Percentiles rank a stretch among this genome's conserved stretches.
Evolutionary conservation across 2,329 filamentous ascomycete genomes (phyloP).

Genomic region (Myrmaecium sp.): DNA sequence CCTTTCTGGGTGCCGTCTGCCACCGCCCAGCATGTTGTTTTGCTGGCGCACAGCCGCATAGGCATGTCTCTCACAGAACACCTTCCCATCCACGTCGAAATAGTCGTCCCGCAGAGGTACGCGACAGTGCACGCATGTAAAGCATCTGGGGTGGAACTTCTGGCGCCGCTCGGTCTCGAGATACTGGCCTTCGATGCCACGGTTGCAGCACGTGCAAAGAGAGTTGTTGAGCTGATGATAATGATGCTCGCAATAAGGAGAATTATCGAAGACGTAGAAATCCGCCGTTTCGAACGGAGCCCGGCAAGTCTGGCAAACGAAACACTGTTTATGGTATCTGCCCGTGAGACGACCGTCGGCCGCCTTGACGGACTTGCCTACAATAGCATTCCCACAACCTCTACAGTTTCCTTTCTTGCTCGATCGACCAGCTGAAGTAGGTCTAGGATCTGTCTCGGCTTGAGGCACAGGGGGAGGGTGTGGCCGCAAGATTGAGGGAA

Average conservation of each 20-base stretch:
- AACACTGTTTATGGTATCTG: slow-evolving; percentile 87
- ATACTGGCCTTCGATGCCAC: slow-evolving; percentile 86
- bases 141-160: slow-evolving; percentile 79
- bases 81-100: slow-evolving; percentile 66
- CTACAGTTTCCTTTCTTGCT: slow-evolving; percentile 58
- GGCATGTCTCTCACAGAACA: slow-evolving; percentile 80
- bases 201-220: slow-evolving; percentile 61
- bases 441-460: slow-evolving; percentile 5
- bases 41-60: slow-evolving; percentile 34
- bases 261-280: slow-evolving; percentile 80
- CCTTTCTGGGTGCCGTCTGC: slow-evolving; percentile 26
- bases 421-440: not conserved
- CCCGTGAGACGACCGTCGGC: slow-evolving; percentile 84
- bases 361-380: slow-evolving; percentile 83
- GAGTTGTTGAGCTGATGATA: slow-evolving; percentile 87
- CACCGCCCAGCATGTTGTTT: slow-evolving; percentile 9
- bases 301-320: slow-evolving; percentile 73
- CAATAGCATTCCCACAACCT: slow-evolving; percentile 61
- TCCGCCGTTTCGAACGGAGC: slow-evolving; percentile 71
- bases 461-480: slow-evolving; percentile 4
- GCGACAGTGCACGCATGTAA: slow-evolving; percentile 67
- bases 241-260: slow-evolving; percentile 79
- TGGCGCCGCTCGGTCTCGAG: slow-evolving; percentile 60
- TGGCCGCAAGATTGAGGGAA: not conserved
- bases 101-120: slow-evolving; percentile 66